A percentile compares a stretch with the other conserved stretches of the same genome.
These are phyloP conservation scores for Cokeromyces recurvatus DNA, from an alignment of 371 early-diverging fungal species.

Conservation along the genomic window DNA sequence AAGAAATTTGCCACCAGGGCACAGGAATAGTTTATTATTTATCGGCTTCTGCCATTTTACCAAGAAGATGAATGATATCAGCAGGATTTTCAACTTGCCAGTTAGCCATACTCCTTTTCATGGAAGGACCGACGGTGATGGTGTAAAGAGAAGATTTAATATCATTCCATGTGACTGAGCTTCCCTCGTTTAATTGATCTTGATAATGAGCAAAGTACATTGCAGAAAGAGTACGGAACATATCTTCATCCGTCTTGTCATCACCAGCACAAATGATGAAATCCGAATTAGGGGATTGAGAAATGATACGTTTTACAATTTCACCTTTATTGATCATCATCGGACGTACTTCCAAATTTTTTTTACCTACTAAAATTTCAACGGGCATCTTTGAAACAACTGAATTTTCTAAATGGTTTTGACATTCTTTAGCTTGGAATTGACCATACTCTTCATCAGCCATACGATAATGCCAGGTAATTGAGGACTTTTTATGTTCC, in stretches of 20 bases:
- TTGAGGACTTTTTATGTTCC: conserved; percentile 76
- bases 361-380: conserved; percentile 93
- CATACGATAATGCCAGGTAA: conserved; percentile 91
- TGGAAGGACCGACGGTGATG: conserved; percentile 68
- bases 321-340: conserved; percentile 86
- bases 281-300: conserved; percentile 59
- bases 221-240: conserved; percentile 64
- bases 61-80: conserved; percentile 43
- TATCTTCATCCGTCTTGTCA: conserved; percentile 96
- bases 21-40: not conserved
- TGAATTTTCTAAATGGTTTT: conserved; percentile 82
- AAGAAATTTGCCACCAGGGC: conserved; percentile 3
- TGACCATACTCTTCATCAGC: conserved; percentile 83
- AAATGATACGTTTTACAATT: conserved; percentile 81
- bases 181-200: conserved; percentile 3
- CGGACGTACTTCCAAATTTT: conserved; percentile 93
- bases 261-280: conserved; percentile 96
- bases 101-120: conserved; percentile 76
- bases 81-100: conserved; percentile 68
- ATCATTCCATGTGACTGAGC: conserved; percentile 5
- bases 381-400: conserved; percentile 84
- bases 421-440: conserved; percentile 88
- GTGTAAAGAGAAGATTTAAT: conserved; percentile 24
- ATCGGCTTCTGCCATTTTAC: conserved; percentile 12
- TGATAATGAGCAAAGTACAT: conserved; percentile 13